phyloP scores from a whole-genome alignment of 352 stramenopile species.

The Pythium aphanidermatum region DNA sequence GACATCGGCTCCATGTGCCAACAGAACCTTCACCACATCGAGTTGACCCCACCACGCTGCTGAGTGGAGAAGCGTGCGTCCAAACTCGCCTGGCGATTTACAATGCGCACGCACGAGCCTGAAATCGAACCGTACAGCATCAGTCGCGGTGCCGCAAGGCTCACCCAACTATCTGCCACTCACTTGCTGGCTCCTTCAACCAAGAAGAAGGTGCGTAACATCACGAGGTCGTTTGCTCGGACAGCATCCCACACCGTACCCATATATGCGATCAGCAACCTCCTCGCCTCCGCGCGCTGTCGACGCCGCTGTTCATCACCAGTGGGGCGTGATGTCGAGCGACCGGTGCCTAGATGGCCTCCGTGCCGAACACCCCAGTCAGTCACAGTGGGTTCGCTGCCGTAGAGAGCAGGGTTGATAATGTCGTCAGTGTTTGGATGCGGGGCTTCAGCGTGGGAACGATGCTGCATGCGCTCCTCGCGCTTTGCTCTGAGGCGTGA shows the following conservation, averaged over 20 bases:
- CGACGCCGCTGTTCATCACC: constrained; percentile 26
- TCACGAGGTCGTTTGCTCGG: constrained; percentile 29
- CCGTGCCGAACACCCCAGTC: neutral
- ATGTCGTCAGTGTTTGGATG: neutral
- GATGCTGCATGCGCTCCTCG: constrained; percentile 36
- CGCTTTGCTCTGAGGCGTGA: constrained; percentile 57
- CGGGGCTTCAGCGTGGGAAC: constrained; percentile 11
- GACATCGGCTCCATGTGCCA: constrained; percentile 36
- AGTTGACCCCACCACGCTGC: constrained; percentile 38
- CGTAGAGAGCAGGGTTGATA: neutral
- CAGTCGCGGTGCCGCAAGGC: neutral
- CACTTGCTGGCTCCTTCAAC: constrained; percentile 43
- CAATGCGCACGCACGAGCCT: constrained; percentile 38
- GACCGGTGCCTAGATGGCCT: neutral
- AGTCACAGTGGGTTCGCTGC: neutral
- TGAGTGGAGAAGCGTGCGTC: constrained; percentile 55
- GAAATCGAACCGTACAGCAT: neutral
- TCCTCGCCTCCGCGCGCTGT: constrained; percentile 46
- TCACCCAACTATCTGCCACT: neutral
- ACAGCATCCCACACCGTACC: constrained; percentile 57
- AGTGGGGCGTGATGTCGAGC: neutral
- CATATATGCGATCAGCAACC: constrained; percentile 44
- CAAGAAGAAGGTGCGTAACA: constrained; percentile 56
- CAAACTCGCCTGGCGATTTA: constrained; percentile 37
- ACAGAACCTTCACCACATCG: constrained; percentile 29